Evolutionary conservation across 2,329 filamentous ascomycete genomes (phyloP), one percentile per base, ranked within the genome.

Genomic region (Fusarium dimerum): DNA sequence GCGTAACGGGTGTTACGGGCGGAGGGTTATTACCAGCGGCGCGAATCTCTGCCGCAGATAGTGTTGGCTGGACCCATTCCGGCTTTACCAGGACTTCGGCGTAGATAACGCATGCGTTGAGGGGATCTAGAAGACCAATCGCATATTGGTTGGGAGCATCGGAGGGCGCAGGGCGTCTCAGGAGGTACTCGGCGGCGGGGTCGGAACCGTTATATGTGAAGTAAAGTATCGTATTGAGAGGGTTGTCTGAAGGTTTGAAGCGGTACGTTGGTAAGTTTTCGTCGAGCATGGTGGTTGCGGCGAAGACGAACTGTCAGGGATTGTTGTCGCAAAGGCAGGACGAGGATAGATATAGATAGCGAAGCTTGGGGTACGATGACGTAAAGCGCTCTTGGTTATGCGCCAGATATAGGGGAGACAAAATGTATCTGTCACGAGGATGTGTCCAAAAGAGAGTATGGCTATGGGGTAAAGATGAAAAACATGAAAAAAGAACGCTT

Each of bases 21-120:
- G 81, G 40, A 77, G 84, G 74, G 41, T 59, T 61, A 15, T 87
- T 88, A 55, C 85, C 86, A 51, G 76, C 81, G n/a, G 80, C 78
- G 56, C 90, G 85, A 51, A 92, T 82, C 67, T 95, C 89, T 48
- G 94, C 90, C 44, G 88, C 84, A 1, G 90, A 93, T 7, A 96
- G 79, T 0, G 85, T 86, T 1, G 92, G 89, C 52, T 93, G 89
- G 20, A 88, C 85, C 89, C 92, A 96, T 71, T 91, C 87, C 7
- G 93, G 93, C 63, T 85, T 82, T 50, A 96, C 84, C 16, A 93
- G 77, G 18, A 96, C 89, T 70, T 97, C 93, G 57, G 85, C 94
- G 65, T 88, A 97, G 51, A 97, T 78, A 51, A 97, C 84, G 30
- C 91, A 89, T 1, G 88, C 82, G 60, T 88, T 87, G 72, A 86